Base-by-base conservation (phyloP, 2,329 filamentous ascomycete species). In the Botrytis squamosa region DNA sequence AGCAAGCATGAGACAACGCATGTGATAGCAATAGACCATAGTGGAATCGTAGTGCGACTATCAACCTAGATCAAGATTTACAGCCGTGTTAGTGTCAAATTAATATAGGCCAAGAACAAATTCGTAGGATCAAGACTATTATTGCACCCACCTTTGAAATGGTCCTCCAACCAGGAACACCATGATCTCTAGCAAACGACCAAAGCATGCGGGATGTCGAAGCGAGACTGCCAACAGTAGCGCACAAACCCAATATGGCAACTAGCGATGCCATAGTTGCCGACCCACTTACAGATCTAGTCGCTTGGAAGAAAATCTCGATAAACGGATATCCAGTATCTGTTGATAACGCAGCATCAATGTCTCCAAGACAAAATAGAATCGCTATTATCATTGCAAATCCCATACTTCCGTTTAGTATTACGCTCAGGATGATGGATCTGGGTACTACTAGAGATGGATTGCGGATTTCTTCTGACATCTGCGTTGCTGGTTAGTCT, bases 301-400 rank as follows among this genome's bases (percentile, higher is more conserved):
- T 83, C 16, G 84, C 85, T 3, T 85, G 84, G 1, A 83, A 84
- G 73, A 89, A 88, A 55, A 89, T 85, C 40, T 86, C 83, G 77
- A 86, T 83, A 79, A 87, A 84, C 4, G 87, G 84, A 0, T 83
- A 83, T 14, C 84, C 85, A 0, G 82, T 79, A 0, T 83, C 80
- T 16, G 25, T 73, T 3, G 78, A 72, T 12, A 87, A 79, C 1
- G 84, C 80, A 60, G 77, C 78, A 4, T 80, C 80, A 20, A 83
- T 75, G 25, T 80, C 79, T 0, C 77, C 81, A 42, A 83, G 79
- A 7, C 81, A 81, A 22, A 83, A 83, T n/a, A 80, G 76, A 44
- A 81, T 79, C 3, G 81, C 79, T 20, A 83, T 71, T 7, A 83
- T 72, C 59, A 83, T 76, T 33, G 82, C 68, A 74, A 87, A 84